These are phyloP conservation scores for Hypoxylon sp. DNA, from an alignment of 2,329 filamentous ascomycete genomes.

Conservation along the genomic window DNA sequence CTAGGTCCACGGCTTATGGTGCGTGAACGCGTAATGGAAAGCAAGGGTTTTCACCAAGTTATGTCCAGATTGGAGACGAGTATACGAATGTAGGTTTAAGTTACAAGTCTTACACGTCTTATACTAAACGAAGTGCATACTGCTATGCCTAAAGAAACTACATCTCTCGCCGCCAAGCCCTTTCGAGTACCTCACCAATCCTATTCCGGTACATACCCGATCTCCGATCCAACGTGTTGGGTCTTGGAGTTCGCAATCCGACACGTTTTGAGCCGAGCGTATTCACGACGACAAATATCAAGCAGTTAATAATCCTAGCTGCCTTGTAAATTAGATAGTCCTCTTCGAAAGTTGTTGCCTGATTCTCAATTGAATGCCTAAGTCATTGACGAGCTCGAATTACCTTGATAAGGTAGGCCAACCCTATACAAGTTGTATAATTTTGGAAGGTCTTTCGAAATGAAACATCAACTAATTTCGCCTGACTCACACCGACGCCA, in stretches of 20 bases:
- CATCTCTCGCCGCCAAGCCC: conserved; percentile 14
- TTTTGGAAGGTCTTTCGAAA: not conserved
- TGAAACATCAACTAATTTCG: not conserved
- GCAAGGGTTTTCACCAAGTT: conserved; percentile 1
- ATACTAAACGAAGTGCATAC: not conserved
- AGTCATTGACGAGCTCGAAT: not conserved
- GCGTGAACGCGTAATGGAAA: conserved; percentile 7
- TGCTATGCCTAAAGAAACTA: conserved; percentile 3
- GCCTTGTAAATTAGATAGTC: not conserved
- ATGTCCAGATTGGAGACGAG: not conserved
- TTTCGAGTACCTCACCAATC: conserved; percentile 15
- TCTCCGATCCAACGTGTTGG: conserved; percentile 15
- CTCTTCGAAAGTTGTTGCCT: conserved; percentile 9
- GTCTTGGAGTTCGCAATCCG: not conserved
- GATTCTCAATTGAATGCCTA: not conserved
- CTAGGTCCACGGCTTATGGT: not conserved
- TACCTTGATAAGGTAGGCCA: too few species aligned
- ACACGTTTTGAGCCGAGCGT: not conserved
- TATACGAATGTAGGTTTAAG: conserved; percentile 1
- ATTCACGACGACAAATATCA: conserved; percentile 5
- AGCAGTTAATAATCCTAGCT: not conserved
- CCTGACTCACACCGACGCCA: conserved; percentile 9
- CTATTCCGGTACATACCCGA: conserved; percentile 31
- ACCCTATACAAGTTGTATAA: not conserved
- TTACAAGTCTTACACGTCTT: too few species aligned